Evolutionary conservation across 75 land plant genomes (phyloP), one percentile per base, ranked within the genome.

Genomic region (Pinus taeda): DNA sequence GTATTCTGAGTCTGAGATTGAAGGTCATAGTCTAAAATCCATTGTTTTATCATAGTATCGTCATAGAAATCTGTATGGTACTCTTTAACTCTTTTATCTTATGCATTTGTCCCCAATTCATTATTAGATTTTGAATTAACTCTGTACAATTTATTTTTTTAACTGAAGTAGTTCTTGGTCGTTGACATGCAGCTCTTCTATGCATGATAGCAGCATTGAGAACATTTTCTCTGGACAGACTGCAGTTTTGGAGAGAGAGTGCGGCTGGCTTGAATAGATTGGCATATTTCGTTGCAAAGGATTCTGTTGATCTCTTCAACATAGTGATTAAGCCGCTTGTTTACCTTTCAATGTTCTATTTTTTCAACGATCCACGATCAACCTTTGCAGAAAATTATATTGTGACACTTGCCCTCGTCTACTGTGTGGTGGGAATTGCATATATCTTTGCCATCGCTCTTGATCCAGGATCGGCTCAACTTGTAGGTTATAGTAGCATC

Each of bases 291-390:
- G 80, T 94, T 0, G 82, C 99, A 13, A 97, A 94, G 74, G 99
- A 97, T 73, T 85, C 93, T 69, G 66, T 89, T 75, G 99, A 95
- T 64, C 90, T 83, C 71, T 97, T 94, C 82, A 88, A 89, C 79
- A 93, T 89, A 63, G 55, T 89, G 29, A 79, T 97, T 76, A 97
- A 95, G 63, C 99, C 98, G 36, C 36, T 97, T 71, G 93, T 97
- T 66, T 97, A 90, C 74, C 86, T 97, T 21, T 94, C 98, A 0
- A 92, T 92, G 93, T 97, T 94, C 85, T 97, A 89, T 64, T 97
- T 90, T 87, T 94, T 94, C 90, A 89, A 85, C 89, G 89, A 90
- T 75, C 99, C 99, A 30, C 90, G 98, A 69, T 97, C 99, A 42
- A 78, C 93, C 11, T 92, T 97, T 64, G 2, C 70, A 22, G 89